These are phyloP conservation scores for Beta vulgaris DNA, from an alignment of 148 eudicot genomes.

Conservation along the genomic window DNA sequence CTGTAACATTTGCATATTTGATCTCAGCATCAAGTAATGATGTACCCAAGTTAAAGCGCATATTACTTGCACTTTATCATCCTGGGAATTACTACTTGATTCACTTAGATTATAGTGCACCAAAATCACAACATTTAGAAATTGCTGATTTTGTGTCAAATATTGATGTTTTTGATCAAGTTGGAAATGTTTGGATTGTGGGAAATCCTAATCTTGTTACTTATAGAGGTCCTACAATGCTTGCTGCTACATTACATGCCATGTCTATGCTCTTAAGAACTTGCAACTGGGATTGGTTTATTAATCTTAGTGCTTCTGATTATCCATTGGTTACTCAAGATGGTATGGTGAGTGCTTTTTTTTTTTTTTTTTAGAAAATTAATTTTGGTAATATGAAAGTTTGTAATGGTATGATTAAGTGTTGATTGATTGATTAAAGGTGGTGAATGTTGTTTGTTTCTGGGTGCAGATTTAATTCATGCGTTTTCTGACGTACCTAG, in stretches of 20 bases:
- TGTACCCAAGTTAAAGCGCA: constrained; percentile 50
- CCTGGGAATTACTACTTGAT: constrained; percentile 80
- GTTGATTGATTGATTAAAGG: background rate
- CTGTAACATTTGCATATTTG: constrained; percentile 78
- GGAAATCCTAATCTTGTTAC: constrained; percentile 77
- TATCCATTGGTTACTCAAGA: constrained; percentile 95
- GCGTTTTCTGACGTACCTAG: constrained; percentile 77
- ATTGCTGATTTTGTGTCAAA: constrained; percentile 52
- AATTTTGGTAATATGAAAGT: background rate
- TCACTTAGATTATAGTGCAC: constrained; percentile 70
- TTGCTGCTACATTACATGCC: constrained; percentile 75
- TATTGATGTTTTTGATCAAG: constrained; percentile 41
- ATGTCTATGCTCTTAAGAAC: constrained; percentile 62
- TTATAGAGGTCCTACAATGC: constrained; percentile 92
- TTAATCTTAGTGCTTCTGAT: constrained; percentile 97
- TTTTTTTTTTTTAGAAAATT: background rate
- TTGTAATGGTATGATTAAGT: background rate
- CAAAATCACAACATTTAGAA: constrained; percentile 52
- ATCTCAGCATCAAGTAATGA: constrained; percentile 87
- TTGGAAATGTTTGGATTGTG: constrained; percentile 85
- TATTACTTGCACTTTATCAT: constrained; percentile 63
- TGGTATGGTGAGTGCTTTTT: constrained; percentile 91
- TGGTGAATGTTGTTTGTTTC: no score
- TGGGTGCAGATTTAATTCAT: constrained; percentile 81
- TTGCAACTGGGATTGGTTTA: constrained; percentile 87